Conservation (phyloP, 352 stramenopile genomes). For the Phytopythium sindhum region DNA sequence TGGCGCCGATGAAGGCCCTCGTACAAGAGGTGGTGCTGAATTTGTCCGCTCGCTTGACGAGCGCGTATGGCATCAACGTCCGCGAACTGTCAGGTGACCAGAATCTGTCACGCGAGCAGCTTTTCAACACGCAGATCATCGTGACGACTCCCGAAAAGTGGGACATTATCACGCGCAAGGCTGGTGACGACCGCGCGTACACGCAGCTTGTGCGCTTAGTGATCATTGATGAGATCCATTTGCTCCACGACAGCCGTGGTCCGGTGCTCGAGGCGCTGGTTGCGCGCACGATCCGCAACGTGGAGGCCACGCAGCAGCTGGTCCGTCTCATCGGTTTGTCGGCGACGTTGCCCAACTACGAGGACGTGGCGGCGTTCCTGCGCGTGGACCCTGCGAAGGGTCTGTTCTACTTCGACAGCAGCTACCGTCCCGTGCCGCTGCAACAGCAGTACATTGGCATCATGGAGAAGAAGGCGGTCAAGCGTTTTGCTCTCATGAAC, state of each 20-base stretch:
- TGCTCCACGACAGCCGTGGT: constrained; percentile 98
- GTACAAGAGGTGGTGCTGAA: constrained; percentile 99
- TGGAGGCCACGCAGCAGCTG: constrained; percentile 97
- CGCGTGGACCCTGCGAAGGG: constrained; percentile 96
- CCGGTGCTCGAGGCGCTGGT: constrained; percentile 98
- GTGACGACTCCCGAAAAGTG: constrained; percentile 99
- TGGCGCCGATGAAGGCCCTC: constrained; percentile 99
- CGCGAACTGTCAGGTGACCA: constrained; percentile 98
- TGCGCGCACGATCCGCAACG: constrained; percentile 95
- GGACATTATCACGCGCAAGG: constrained; percentile 99
- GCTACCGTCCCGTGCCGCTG: constrained; percentile 97
- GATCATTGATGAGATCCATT: constrained; percentile 99
- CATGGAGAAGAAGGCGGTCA: constrained; percentile 99
- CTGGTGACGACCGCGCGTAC: constrained; percentile 95
- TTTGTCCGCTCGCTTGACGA: constrained; percentile 91
- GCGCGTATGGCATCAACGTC: constrained; percentile 93
- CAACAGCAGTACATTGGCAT: constrained; percentile 99
- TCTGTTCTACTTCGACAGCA: constrained; percentile 99
- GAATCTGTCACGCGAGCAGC: constrained; percentile 96
- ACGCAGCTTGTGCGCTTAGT: constrained; percentile 98
- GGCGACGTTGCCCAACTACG: constrained; percentile 99
- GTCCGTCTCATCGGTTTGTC: constrained; percentile 97
- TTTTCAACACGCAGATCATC: constrained; percentile 98
- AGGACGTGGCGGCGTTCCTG: constrained; percentile 98
- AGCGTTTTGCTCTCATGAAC: constrained; percentile 99